Base-by-base conservation (phyloP, 176 grass and related monocot species). In the Carex myosuroides region DNA sequence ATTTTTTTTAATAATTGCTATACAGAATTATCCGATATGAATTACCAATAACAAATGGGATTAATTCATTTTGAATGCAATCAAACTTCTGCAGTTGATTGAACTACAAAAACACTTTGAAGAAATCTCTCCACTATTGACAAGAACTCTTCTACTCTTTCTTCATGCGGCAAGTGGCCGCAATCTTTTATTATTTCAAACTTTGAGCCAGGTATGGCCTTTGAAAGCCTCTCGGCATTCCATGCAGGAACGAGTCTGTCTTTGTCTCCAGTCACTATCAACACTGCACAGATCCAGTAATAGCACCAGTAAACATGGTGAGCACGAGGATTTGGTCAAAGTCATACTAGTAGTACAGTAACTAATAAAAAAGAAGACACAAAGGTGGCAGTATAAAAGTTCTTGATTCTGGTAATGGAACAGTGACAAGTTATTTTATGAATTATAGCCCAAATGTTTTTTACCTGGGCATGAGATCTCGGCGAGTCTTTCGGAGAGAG, bases 91-190 rank as follows among this genome's bases (percentile, higher is more conserved):
- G 56, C 60, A 61, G 35, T 64, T 60, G 79, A 46, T 66, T 68
- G 69, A 73, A 59, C 87, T 83, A 84, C 86, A 72, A 92, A 93
- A 21, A 82, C 56, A 74, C 64, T 90, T 72, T 74, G 53, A 59
- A 95, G 88, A 76, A 98, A 98, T 53, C 66, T 83, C 52, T 89
- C 86, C 18, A 98, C 17, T 5, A 92, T 60, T 21, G 81, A 80
- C 55, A 95, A 81, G 56, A 95, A 98, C 80, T 93, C 93, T 84
- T 93, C 88, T 32, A 85, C 87, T 83, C 30, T 88, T 83, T 98
- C 93, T 62, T 98, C 96, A n/a, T 93, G 96, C 21, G 96, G 96
- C 54, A 98, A 90, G 79, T 98, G 93, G 1, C 96, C 96, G 24
- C 88, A 98, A 9, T 89, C 84, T 79, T 93, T 93, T 33, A 95